A percentile compares a stretch with the other conserved stretches of the same genome.
Conservation (phyloP, 768 basidiomycete species). For the Leccinum subtestaceum region DNA sequence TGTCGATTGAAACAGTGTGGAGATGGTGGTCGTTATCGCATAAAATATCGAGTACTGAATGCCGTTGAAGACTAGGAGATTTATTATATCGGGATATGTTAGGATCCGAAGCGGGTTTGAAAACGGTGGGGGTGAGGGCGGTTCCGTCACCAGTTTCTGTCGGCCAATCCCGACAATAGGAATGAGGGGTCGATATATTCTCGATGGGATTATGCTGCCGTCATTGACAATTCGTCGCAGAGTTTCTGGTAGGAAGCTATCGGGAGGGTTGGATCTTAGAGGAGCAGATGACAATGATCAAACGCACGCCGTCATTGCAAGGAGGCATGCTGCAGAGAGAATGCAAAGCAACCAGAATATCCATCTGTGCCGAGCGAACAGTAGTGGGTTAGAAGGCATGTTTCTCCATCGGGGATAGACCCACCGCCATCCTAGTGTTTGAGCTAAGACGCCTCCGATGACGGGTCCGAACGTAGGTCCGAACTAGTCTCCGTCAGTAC, state of each 20-base stretch:
- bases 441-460: constrained; percentile 53
- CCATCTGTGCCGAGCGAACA: constrained; percentile 9
- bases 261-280: neutral
- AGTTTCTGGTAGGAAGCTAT: constrained; percentile 25
- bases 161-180: constrained; percentile 25
- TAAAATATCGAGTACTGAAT: constrained; percentile 53
- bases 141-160: neutral
- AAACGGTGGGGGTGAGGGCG: constrained; percentile 23
- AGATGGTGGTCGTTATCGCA: constrained; percentile 41
- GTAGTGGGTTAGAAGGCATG: neutral
- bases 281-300: neutral
- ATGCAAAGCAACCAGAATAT: constrained; percentile 25
- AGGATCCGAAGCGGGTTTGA: constrained; percentile 39
- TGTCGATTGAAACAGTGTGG: constrained; percentile 47
- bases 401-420: constrained; percentile 3
- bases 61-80: constrained; percentile 50
- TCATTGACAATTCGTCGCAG: constrained; percentile 26
- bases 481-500: constrained; percentile 31
- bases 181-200: constrained; percentile 28
- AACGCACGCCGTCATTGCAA: constrained; percentile 15
- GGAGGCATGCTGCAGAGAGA: constrained; percentile 12
- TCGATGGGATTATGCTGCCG: constrained; percentile 28
- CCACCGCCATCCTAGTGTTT: constrained; percentile 63
- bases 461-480: constrained; percentile 54
- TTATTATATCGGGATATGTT: constrained; percentile 36